Base-by-base conservation (phyloP, 1,284 basidiomycete genomes). In the Sphaerobolus stellatus region DNA sequence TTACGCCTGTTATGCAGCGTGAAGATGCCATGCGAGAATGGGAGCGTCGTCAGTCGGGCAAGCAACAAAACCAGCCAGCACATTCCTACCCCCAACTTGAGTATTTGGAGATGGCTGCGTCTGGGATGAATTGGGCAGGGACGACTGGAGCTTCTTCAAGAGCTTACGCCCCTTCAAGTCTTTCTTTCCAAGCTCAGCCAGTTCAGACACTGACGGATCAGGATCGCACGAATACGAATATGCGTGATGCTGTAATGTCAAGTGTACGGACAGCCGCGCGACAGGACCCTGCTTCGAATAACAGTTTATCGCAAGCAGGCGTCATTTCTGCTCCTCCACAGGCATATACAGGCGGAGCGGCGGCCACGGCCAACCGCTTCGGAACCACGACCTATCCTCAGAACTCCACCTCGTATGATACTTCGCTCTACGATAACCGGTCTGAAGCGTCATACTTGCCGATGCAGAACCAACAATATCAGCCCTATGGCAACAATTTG, bases 1-100 rank as follows among this genome's bases (percentile, higher is more conserved):
- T 94, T 66, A 94, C 92, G 18, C 92, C 92, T 1, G 90, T 95
- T 45, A 73, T 94, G 62, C 93, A 94, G 64, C 81, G 92, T 56
- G 93, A 95, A 64, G 92, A 96, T 61, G 87, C 90, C 43, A 88
- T 92, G 76, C 82, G 86, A 44, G 92, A 94, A 68, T 95, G 91
- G 94, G 90, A 94, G 72, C 73, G 90, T 62, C 72, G 92, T 60
- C 86, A 90, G 67, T 64, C 40, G 24, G 70, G 82, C 14, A 88
- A 86, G 11, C 88, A 89, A 66, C 75, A 78, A 0, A 34, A 46
- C 18, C 68, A 75, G 8, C 79, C 82, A 28, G 77, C 83, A 18
- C 82, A 87, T 63, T 83, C 87, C 24, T 93, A 94, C 64, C 90
- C 90, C 6, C 92, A 94, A 67, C 77, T 96, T 49, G 92, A 95